Conservation (phyloP, 345 rosid species). For the Crucihimalaya himalaica region DNA sequence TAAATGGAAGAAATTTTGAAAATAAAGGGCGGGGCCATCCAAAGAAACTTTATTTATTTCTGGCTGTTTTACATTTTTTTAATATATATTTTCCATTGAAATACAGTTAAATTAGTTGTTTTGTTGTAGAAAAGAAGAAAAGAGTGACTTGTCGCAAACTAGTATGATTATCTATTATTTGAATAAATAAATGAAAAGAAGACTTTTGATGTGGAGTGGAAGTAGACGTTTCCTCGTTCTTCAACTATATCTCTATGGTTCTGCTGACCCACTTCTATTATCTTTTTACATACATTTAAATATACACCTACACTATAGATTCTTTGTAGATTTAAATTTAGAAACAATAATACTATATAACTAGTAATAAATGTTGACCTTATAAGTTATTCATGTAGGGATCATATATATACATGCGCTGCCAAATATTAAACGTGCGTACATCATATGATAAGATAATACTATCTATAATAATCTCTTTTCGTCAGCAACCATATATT, state of each 20-base stretch:
- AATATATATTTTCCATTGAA: background rate
- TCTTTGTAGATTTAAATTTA: background rate
- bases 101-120: slow-evolving; percentile 2
- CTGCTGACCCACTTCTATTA: slow-evolving; percentile 36
- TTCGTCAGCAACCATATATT: background rate
- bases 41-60: background rate
- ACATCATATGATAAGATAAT: slow-evolving; percentile 21
- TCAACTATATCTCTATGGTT: slow-evolving; percentile 32
- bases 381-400: slow-evolving; percentile 3
- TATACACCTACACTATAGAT: slow-evolving; percentile 17
- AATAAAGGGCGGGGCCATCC: background rate
- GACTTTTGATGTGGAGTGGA: slow-evolving; percentile 30
- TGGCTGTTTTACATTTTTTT: background rate
- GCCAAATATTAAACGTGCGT: slow-evolving; percentile 30
- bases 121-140: background rate
- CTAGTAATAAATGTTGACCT: slow-evolving; percentile 14
- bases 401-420: slow-evolving; percentile 30
- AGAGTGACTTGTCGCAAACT: slow-evolving; percentile 19
- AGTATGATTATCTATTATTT: background rate
- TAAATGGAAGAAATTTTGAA: background rate
- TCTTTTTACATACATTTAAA: background rate
- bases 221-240: slow-evolving; percentile 42
- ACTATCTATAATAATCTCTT: background rate
- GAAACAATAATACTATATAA: slow-evolving; percentile 5
- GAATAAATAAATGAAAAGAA: background rate